A percentile compares a stretch with the other conserved stretches of the same genome.
These are phyloP conservation scores for Hapsidospora chrysogenum DNA, from an alignment of 495 filamentous ascomycete species.

Conservation along the genomic window DNA sequence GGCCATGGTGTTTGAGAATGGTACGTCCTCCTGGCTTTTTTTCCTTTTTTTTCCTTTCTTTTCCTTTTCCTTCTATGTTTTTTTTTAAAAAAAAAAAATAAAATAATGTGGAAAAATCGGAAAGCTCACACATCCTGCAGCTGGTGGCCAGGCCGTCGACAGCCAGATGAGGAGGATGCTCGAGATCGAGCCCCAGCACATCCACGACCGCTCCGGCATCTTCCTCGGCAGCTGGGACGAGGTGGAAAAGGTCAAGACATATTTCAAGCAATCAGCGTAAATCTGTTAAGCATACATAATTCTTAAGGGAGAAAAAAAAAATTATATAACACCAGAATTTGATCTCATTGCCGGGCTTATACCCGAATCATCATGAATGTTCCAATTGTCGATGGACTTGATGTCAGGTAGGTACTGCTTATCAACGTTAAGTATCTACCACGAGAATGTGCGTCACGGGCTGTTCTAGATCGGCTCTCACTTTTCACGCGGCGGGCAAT, in stretches of 20 bases:
- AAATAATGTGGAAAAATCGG: no score
- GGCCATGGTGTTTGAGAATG: slow-evolving; percentile 98
- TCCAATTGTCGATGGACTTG: neutral
- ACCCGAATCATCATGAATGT: neutral
- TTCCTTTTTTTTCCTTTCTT: neutral
- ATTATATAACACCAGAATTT: no score
- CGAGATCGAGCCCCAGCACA: slow-evolving; percentile 76
- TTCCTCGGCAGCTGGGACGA: slow-evolving; percentile 91
- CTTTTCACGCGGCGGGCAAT: no score
- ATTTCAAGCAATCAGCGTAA: slow-evolving; percentile 31
- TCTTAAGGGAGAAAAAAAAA: no score
- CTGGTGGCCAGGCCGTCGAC: slow-evolving; percentile 83
- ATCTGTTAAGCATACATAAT: no score
- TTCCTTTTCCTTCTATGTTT: neutral
- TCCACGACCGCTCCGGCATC: slow-evolving; percentile 91
- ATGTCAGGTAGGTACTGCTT: neutral
- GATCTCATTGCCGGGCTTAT: no score
- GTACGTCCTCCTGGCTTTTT: slow-evolving; percentile 44
- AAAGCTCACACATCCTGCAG: slow-evolving; percentile 23
- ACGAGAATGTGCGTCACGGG: neutral
- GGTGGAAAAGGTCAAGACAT: slow-evolving; percentile 83
- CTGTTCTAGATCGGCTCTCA: no score
- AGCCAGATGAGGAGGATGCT: slow-evolving; percentile 81
- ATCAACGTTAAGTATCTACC: neutral
- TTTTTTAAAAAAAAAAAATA: no score